Percentiles rank a stretch among this genome's conserved stretches.
Evolutionary conservation across 345 rosid genomes (phyloP).

Genomic region (Geranium brycei): DNA sequence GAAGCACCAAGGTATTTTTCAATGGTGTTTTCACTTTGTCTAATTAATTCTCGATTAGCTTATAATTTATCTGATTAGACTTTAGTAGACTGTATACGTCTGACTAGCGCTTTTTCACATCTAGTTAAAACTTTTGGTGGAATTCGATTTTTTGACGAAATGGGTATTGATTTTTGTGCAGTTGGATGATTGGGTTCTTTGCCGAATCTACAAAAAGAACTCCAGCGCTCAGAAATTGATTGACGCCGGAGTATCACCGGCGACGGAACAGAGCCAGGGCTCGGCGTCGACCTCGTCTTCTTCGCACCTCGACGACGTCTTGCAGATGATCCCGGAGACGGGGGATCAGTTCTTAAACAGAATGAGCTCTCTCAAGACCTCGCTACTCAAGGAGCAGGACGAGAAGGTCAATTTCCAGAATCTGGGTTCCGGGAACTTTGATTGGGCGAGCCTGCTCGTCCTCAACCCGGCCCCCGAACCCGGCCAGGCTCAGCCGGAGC

Average conservation of each 20-base stretch:
- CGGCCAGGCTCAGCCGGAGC: constrained; percentile 16
- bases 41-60: too few relatives aligned
- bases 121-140: neutral
- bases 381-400: constrained; percentile 20
- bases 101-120: too few relatives aligned
- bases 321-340: constrained; percentile 1
- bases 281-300: constrained; percentile 47
- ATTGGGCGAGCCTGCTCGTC: constrained; percentile 68
- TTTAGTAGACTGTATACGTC: too few relatives aligned
- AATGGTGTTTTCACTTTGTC: neutral
- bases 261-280: constrained; percentile 55
- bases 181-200: constrained; percentile 96
- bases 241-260: constrained; percentile 12
- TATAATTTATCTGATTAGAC: too few relatives aligned
- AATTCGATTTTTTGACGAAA: neutral
- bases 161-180: constrained; percentile 11
- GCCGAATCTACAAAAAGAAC: constrained; percentile 81
- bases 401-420: constrained; percentile 29
- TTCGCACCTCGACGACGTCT: constrained; percentile 62
- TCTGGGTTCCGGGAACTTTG: constrained; percentile 37
- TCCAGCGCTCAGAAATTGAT: constrained; percentile 41
- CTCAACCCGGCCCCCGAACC: constrained; percentile 37
- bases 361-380: constrained; percentile 33
- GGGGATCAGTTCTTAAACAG: constrained; percentile 33
- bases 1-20: constrained; percentile 52